These are phyloP conservation scores for Mariannaea elegans DNA, from an alignment of 2,329 filamentous ascomycete species.

Conservation along the genomic window DNA sequence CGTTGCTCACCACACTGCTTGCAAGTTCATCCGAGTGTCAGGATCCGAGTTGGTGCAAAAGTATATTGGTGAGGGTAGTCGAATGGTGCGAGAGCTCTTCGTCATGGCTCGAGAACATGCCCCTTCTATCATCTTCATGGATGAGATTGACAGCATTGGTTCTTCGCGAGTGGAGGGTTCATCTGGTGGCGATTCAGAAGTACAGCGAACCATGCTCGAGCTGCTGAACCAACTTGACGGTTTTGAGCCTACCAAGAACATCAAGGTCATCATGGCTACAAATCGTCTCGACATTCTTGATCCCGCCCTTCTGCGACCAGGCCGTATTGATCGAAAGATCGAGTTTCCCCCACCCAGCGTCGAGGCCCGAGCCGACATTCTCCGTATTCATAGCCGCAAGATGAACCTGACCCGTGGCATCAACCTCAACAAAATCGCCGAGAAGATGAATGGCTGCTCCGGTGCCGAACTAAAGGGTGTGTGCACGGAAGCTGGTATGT, in stretches of 20 bases:
- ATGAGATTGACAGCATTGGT: slow-evolving; percentile 99
- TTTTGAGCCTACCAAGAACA: slow-evolving; percentile 99
- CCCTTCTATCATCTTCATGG: slow-evolving; percentile 99
- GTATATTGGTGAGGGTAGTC: slow-evolving; percentile 97
- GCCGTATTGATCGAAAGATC: slow-evolving; percentile 97
- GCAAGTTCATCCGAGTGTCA: slow-evolving; percentile 98
- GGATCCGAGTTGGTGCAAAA: slow-evolving; percentile 98
- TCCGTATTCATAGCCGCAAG: slow-evolving; percentile 95
- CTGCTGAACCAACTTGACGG: slow-evolving; percentile 97
- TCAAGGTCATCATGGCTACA: slow-evolving; percentile 99
- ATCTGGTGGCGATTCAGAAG: slow-evolving; percentile 94
- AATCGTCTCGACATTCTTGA: slow-evolving; percentile 98
- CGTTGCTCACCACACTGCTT: slow-evolving; percentile 97
- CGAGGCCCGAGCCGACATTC: slow-evolving; percentile 95
- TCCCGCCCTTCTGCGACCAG: slow-evolving; percentile 92
- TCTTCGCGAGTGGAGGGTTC: slow-evolving; percentile 96
- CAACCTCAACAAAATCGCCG: slow-evolving; percentile 96
- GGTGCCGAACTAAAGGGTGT: slow-evolving; percentile 98
- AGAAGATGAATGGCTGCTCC: slow-evolving; percentile 99
- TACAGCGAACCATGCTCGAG: slow-evolving; percentile 98
- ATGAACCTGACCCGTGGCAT: slow-evolving; percentile 99
- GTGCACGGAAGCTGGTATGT: slow-evolving; percentile 99
- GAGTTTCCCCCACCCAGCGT: slow-evolving; percentile 98
- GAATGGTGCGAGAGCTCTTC: slow-evolving; percentile 99
- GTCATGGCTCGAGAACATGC: slow-evolving; percentile 99